Conservation (phyloP, 2,329 filamentous ascomycete species). For the Aspergillus glaucus region DNA sequence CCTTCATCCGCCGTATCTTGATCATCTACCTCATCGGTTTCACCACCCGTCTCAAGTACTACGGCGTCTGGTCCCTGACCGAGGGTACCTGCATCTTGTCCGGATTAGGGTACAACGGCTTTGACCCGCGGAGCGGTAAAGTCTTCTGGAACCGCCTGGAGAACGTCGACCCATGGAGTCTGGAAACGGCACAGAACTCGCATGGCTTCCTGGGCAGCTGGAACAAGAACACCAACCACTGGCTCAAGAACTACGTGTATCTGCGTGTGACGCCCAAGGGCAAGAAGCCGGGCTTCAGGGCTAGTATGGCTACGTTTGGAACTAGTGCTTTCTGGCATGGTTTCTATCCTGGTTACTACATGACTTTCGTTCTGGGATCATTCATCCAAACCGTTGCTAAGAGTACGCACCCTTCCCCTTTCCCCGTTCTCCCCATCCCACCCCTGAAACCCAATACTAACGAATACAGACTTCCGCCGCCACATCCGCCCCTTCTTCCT, state of each 20-base stretch:
- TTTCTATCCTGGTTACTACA: constrained; percentile 94
- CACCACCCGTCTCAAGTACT: constrained; percentile 83
- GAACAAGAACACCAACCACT: constrained; percentile 99
- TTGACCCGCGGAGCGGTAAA: constrained; percentile 77
- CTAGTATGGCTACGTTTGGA: constrained; percentile 85
- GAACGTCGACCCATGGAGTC: constrained; percentile 78
- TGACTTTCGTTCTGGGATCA: constrained; percentile 81
- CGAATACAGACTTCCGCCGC: constrained; percentile 69
- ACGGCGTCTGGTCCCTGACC: constrained; percentile 88
- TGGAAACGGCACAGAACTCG: constrained; percentile 91
- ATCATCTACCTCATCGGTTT: constrained; percentile 78
- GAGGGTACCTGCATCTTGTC: constrained; percentile 92
- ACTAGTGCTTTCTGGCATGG: constrained; percentile 98
- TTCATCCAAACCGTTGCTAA: constrained; percentile 92
- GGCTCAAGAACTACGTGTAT: constrained; percentile 94
- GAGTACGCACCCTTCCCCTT: constrained; percentile 53
- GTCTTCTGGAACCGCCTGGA: constrained; percentile 84
- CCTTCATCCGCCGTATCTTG: constrained; percentile 67
- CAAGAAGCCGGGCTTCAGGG: constrained; percentile 92
- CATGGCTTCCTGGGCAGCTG: constrained; percentile 83
- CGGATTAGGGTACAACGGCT: constrained; percentile 87
- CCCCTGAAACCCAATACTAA: constrained; percentile 10
- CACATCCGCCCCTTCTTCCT: constrained; percentile 90
- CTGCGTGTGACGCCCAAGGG: constrained; percentile 89
- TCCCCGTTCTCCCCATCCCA: neutral